Base-by-base conservation (phyloP, 768 basidiomycete species). In the Rhodotorula paludigena region DNA sequence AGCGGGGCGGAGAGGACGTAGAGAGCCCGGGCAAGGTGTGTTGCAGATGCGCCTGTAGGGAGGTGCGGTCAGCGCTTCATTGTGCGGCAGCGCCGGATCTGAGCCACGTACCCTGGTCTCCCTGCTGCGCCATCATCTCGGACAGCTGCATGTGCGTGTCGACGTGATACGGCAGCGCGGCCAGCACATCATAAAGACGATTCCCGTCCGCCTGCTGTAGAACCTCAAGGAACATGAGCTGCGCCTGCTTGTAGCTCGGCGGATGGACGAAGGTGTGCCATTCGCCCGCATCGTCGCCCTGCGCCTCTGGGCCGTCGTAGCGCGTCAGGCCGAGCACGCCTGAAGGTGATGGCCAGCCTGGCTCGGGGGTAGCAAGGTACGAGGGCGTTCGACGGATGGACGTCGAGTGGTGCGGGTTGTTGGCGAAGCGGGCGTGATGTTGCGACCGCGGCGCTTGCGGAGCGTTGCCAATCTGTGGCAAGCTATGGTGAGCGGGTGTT, bases 251-350 rank as follows among this genome's bases (percentile, higher is more conserved):
- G 78, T 96, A 99, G 62, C 84, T 84, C 73, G 85, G 87, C 74
- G 86, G 86, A 74, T 92, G 96, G 73, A 89, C 89, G 41, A 90
- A 86, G 0, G 90, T 90, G 86, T 88, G 96, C 85, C 90, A 89
- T 76, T 93, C 94, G 11, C 20, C 48, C 18, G 33, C 28, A 16
- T 23, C 49, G 36, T 66, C 64, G 36, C n/a, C 18, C 10, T 32
- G 48, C 20, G 58, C 42, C 56, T 72, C 68, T 23, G 64, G 56
- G 12, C 64, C 69, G 3, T 65, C 64, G 60, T 66, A 70, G 21
- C 60, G 55, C 32, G 20, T 32, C 30, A 70, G 38, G 23, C 25
- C 48, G 28, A 71, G 25, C 0, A 63, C 59, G 28, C 69, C 65
- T 0, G 78, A 74, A 0, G 76, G 74, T 30, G 86, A 83, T 78